phyloP scores from a whole-genome alignment of 441 rosid genomes.

The Caryocar brasiliense region DNA sequence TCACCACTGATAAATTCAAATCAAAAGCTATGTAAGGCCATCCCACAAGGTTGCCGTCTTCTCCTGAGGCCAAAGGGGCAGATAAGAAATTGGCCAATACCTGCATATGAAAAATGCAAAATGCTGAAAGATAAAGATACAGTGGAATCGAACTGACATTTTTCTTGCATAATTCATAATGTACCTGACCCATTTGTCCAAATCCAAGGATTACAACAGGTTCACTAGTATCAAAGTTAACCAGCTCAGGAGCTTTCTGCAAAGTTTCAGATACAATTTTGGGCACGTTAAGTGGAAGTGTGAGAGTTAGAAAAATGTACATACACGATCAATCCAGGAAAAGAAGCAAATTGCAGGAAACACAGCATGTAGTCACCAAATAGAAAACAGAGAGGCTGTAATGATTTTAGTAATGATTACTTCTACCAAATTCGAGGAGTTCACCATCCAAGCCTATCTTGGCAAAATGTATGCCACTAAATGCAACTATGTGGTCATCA shows the following conservation, averaged over 20 bases:
- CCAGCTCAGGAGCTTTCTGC: constrained; percentile 48
- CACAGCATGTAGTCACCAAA: no score
- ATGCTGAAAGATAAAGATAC: background rate
- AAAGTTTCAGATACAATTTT: constrained; percentile 6
- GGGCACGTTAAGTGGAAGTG: background rate
- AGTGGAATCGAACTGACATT: background rate
- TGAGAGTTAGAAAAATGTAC: background rate
- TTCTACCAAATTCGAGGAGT: no score
- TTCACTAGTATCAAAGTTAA: constrained; percentile 60
- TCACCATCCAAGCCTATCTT: background rate
- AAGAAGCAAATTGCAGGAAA: background rate
- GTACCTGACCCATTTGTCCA: constrained; percentile 95
- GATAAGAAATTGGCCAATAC: constrained; percentile 88
- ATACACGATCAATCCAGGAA: background rate
- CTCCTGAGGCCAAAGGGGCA: constrained; percentile 66
- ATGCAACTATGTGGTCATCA: no score
- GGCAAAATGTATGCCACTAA: no score
- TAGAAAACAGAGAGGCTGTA: background rate
- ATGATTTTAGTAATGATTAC: no score
- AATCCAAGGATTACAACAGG: constrained; percentile 90
- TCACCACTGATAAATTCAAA: constrained; percentile 77
- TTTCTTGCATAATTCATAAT: background rate
- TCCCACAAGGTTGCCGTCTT: constrained; percentile 46
- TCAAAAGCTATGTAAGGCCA: constrained; percentile 89
- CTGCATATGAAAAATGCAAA: constrained; percentile 31